Evolutionary conservation across 768 basidiomycete species (phyloP), one percentile per base, ranked within the genome.

Genomic region (Mycena venus): DNA sequence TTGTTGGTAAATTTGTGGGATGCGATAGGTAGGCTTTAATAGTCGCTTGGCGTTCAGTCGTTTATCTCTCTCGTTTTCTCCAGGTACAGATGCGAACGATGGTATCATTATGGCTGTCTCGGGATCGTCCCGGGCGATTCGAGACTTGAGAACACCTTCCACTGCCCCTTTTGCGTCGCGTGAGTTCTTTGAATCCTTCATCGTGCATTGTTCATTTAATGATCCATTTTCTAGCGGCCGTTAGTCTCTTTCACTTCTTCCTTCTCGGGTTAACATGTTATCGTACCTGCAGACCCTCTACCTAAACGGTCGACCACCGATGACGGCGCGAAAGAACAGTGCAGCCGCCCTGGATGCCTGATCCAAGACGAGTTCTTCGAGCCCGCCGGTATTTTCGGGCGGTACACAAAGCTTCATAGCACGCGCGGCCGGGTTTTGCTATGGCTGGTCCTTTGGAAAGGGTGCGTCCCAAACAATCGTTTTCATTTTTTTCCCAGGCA

Each of bases 361-460:
- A 34, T 67, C 3, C 23, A 21, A 17, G 73, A 60, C 1, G 27
- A 27, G 32, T 59, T 70, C 21, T 74, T 60, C 14, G 68, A 67
- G 58, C 36, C 51, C 3, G 25, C 17, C 7, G 68, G 73, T 5
- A 25, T 74, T 2, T 70, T 40, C 19, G 73, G 73, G 2, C 73
- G 68, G 2, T 36, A 55, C 44, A 58, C 38, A 21, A 70, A 66
- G 31, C 73, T 74, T 1, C 44, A 65, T 31, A 49, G 23, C 49
- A 55, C 38, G 14, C 23, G 25, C 15, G 73, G 73, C n/a, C 73
- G 73, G 12, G 27, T 69, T 29, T 25, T 11, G 21, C 10, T 4
- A 8, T 74, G 68, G 68, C 40, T 74, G 6, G 51, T 74, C 7
- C 36, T 70, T 12, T 74, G 73, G 73, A 61, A 74, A 21, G 68